Base-by-base conservation (phyloP, 139 green algal genomes). In the Chlamydomonas applanata region DNA sequence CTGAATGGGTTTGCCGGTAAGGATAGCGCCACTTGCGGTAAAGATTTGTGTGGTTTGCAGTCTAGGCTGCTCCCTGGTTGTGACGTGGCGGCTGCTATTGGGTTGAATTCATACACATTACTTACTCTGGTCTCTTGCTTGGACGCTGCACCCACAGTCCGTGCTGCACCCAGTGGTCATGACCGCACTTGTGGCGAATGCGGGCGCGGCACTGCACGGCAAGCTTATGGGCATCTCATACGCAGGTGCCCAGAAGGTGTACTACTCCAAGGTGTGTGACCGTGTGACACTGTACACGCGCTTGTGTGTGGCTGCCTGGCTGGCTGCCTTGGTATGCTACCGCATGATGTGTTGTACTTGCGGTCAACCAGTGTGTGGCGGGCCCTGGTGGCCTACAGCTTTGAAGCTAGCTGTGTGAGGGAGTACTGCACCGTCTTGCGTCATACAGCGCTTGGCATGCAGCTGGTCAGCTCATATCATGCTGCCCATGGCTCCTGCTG, bases 111-210 rank as follows among this genome's bases (percentile, higher is more conserved):
- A n/a, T n/a, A n/a, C n/a, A n/a, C n/a, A n/a, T n/a, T n/a, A n/a
- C n/a, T n/a, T n/a, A n/a, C n/a, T n/a, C n/a, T n/a, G n/a, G n/a
- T n/a, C n/a, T n/a, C n/a, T n/a, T n/a, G n/a, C n/a, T n/a, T n/a
- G n/a, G n/a, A n/a, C 27, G 29, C 62, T 69, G 29, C 44, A 40
- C 16, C 68, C 40, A 29, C 80, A 87, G 64, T 53, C 53, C 13
- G 53, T 90, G 11, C 66, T 93, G 32, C 91, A 96, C 70, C 91
- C 91, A 0, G 82, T 96, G 24, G 66, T 93, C 1, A 79, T 86
- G 40, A 97, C 76, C 3, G 92, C 96, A 32, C 91, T 92, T 0
- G 85, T 94, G 35, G 96, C 91, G 29, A 96, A 66, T n/a, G 91
- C 83, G 17, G 82, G 57, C 14, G 88, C 84, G 2, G 82, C 79